Conservation (phyloP, 2,329 filamentous ascomycete genomes). For the Sclerotinia trifoliorum region DNA sequence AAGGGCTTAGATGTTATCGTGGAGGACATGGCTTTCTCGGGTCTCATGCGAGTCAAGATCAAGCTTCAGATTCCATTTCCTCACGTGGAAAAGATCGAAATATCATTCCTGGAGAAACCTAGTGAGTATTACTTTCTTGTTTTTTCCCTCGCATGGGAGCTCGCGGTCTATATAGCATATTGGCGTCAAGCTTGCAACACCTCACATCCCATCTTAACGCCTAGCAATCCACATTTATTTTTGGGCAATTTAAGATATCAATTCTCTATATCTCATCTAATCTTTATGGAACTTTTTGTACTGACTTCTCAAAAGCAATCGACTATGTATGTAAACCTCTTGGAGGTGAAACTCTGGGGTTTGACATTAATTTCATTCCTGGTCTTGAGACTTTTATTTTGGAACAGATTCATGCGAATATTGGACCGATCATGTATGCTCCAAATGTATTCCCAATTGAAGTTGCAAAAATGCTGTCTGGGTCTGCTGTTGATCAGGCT, state of each 20-base stretch:
- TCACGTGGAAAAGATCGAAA: constrained; percentile 90
- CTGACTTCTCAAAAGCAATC: constrained; percentile 51
- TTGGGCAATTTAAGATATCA: not conserved
- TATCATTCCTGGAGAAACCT: constrained; percentile 88
- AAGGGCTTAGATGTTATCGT: constrained; percentile 97
- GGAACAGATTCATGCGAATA: constrained; percentile 91
- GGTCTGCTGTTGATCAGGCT: constrained; percentile 89
- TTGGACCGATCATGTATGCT: constrained; percentile 96
- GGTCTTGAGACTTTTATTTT: constrained; percentile 91
- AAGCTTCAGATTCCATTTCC: constrained; percentile 96
- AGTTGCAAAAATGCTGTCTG: constrained; percentile 96
- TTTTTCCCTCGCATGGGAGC: not conserved
- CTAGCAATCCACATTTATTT: not conserved
- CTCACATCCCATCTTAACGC: not conserved
- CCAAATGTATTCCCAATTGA: constrained; percentile 98
- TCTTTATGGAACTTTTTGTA: constrained; percentile 9
- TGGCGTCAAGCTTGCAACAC: not conserved
- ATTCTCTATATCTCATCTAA: not conserved
- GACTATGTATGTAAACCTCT: constrained; percentile 98
- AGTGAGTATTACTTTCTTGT: constrained; percentile 25
- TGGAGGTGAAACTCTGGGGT: constrained; percentile 90
- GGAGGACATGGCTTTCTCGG: constrained; percentile 94
- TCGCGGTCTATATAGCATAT: not conserved
- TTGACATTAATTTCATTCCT: constrained; percentile 99
- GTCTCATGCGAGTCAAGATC: constrained; percentile 94